Evolutionary conservation across 371 early-diverging fungal species (phyloP).

Genomic region (Coemansia linderi): DNA sequence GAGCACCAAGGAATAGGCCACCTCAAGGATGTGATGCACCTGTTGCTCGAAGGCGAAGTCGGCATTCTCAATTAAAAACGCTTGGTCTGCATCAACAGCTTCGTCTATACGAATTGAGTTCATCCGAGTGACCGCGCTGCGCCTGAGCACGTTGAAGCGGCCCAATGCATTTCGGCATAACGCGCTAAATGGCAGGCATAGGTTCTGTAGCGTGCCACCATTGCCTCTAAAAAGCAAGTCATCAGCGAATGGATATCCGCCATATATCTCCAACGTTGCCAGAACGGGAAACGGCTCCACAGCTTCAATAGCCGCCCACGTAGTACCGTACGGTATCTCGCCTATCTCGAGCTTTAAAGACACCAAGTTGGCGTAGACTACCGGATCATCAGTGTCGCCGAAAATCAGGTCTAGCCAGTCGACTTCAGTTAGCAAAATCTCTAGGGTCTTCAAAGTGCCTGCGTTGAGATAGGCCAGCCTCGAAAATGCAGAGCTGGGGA

Average conservation of each 20-base stretch:
- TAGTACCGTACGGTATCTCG: background rate
- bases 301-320: background rate
- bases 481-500: background rate
- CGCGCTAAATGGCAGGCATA: background rate
- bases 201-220: background rate
- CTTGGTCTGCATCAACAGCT: background rate
- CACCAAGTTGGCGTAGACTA: background rate
- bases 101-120: background rate
- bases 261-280: background rate
- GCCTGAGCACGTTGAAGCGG: background rate
- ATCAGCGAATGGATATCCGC: background rate
- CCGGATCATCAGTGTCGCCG: background rate
- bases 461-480: constrained; percentile 5
- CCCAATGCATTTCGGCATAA: background rate
- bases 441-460: background rate
- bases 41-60: background rate
- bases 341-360: background rate
- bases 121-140: background rate
- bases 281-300: background rate
- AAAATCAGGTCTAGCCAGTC: background rate
- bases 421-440: background rate
- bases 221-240: constrained; percentile 2
- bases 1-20: background rate
- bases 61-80: background rate
- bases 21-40: background rate